Evolutionary conservation across 106 monocot species (phyloP), one percentile per base, ranked within the genome.

Genomic region (Dioscorea alata): DNA sequence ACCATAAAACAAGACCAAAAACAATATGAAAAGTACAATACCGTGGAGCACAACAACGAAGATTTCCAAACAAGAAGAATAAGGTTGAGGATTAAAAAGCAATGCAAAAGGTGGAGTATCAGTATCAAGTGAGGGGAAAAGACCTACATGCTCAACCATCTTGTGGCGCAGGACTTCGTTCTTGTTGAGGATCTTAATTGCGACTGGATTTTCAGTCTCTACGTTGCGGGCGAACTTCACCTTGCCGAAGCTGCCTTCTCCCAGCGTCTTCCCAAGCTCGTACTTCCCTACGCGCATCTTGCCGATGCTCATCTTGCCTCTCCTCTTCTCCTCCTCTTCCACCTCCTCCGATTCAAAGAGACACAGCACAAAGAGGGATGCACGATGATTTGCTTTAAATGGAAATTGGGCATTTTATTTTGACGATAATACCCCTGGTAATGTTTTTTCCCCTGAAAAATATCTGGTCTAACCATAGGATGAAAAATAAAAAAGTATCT

Each of bases 171-270:
- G 85, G 66, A 93, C 88, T 49, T 88, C 83, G 12, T 88, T 58
- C 70, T 81, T 83, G 69, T 85, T 76, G 57, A 93, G 79, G 33
- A 93, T 73, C 67, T 93, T 88, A 62, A 93, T 88, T 60, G 92
- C 92, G 51, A 83, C 74, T 57, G 13, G 12, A 65, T 88, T 79
- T 4, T 76, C 83, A 53, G 78, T 86, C 56, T 75, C 63, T 18
- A 59, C 23, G 63, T 93, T 68, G 35, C 79, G 76, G 15, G 89
- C 89, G 77, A 79, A 79, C 81, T 93, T 93, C n/a, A 93, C 93
- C 86, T 93, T 93, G 19, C 83, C 93, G 74, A 93, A 89, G 81
- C 68, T 86, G 6, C 93, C 93, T 64, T 93, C 89, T 23, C 93
- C 93, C 8, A 93, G 71, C 12, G 93, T 93, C 70, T 69, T 76